Evolutionary conservation across 192 early-diverging fungal genomes (phyloP), one percentile per base, ranked within the genome.

Genomic region (Jimgerdemannia lactiflua): DNA sequence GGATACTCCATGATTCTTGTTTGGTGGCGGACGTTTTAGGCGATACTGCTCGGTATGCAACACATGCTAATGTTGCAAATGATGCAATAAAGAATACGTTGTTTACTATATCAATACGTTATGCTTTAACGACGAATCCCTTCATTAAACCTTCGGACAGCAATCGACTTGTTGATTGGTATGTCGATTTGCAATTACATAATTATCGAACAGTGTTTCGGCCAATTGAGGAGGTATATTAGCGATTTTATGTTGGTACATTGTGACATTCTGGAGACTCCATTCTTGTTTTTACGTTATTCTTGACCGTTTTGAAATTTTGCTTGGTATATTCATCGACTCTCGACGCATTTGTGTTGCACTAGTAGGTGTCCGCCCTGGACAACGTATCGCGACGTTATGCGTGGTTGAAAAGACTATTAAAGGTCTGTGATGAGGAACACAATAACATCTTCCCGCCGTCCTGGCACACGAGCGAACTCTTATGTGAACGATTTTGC

Each of bases 401-500:
- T 80, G 94, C 97, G 3, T 98, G 96, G 94, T 80, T 99, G 42
- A 94, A 96, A 72, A 87, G 97, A 20, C 82, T 93, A n/a, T 77
- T 98, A 54, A 95, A 95, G 77, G 91, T 86, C n/a, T 93, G 90
- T 79, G 93, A 96, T 75, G 95, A 98, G n/a, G 91, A 92, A 42
- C 95, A 97, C 77, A 89, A 91, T 1, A 78, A 79, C 4, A 86
- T 96, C 17, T 99, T 99, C 70, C 96, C 95, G 0, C 75, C 79
- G 3, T 68, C 80, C 19, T 98, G 98, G 98, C 85, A 89, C 72
- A 84, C 93, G 0, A 92, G 88, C 63, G 89, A 93, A 39, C 71
- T 80, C 17, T 77, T 98, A 7, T 92, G 91, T 71, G 76, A 87
- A 65, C 80, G 86, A 59, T 99, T 99, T 79, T 94, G 95, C 76